Conservation (phyloP, 2,329 filamentous ascomycete genomes). For the Scopulariopsis brevicaulis region DNA sequence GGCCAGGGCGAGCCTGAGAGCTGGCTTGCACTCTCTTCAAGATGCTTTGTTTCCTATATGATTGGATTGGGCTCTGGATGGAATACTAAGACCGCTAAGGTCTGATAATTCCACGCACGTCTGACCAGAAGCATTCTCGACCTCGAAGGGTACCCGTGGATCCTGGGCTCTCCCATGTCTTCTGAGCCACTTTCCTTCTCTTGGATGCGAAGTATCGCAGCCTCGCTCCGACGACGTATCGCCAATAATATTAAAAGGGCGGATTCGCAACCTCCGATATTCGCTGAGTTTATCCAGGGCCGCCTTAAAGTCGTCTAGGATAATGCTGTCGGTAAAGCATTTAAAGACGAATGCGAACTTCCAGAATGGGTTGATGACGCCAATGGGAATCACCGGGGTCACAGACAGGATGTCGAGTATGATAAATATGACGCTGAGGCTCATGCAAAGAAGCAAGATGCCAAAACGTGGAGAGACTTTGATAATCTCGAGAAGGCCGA, state of each 20-base stretch:
- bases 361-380: background rate
- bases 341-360: conserved; percentile 24
- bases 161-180: background rate
- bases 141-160: background rate
- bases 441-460: conserved; percentile 49
- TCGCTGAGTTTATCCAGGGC: conserved; percentile 23
- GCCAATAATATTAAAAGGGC: background rate
- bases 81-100: background rate
- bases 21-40: background rate
- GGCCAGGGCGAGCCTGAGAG: background rate
- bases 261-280: conserved; percentile 5
- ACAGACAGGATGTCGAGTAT: conserved; percentile 50
- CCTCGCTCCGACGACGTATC: background rate
- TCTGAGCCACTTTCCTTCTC: background rate
- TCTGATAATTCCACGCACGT: background rate
- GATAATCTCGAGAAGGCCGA: conserved; percentile 44
- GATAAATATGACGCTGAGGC: conserved; percentile 48
- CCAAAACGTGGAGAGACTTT: conserved; percentile 52
- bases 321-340: conserved; percentile 54
- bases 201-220: background rate
- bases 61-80: background rate
- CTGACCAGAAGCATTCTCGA: background rate
- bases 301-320: conserved; percentile 60
- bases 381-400: conserved; percentile 32
- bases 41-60: background rate